Base-by-base conservation (phyloP, 176 grass and related monocot genomes). In the Musa acuminata region DNA sequence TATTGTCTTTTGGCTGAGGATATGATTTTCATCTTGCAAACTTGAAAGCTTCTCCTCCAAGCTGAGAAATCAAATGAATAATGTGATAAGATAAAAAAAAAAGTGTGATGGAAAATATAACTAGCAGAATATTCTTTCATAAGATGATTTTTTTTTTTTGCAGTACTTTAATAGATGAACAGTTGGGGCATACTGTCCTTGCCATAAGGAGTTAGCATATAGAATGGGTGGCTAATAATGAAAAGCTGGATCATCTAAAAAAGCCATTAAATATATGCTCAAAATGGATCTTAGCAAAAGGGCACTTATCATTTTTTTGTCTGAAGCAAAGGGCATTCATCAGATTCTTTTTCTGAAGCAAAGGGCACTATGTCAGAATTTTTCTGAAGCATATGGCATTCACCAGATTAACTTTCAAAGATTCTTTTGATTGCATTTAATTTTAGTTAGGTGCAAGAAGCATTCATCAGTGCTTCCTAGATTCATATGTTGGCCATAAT, bases 1-100 rank as follows among this genome's bases (percentile, higher is more conserved):
- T 71, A 87, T 79, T 52, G 90, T 82, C 77, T 91, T 91, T 81
- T 98, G 86, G 71, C 87, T 93, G 53, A 98, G 84, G 81, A 98
- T 81, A 67, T 85, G 94, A 68, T 93, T 98, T 82, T 98, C 94
- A 78, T 87, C 88, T 91, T 98, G 83, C 75, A 93, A 76, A 74
- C 82, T 93, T 51, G 80, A 49, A 54, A 93, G 85, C 67, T 98
- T 98, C 69, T 89, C 87, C 76, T 93, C 87, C 83, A 98, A 90
- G 79, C 94, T 98, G 84, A 64, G 12, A 75, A 77, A 82, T 79
- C 7, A 62, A 77, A 21, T 27, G 52, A 62, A 13, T 24, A 74
- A 17, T 17, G 9, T 51, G 8, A 74, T 68, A 52, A 80, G 51
- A 19, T 68, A 26, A 9, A 48, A 58, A 48, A 58, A 66, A 1